phyloP scores from a whole-genome alignment of 2,329 filamentous ascomycete genomes.

The Phyllosticta citribraziliensis region DNA sequence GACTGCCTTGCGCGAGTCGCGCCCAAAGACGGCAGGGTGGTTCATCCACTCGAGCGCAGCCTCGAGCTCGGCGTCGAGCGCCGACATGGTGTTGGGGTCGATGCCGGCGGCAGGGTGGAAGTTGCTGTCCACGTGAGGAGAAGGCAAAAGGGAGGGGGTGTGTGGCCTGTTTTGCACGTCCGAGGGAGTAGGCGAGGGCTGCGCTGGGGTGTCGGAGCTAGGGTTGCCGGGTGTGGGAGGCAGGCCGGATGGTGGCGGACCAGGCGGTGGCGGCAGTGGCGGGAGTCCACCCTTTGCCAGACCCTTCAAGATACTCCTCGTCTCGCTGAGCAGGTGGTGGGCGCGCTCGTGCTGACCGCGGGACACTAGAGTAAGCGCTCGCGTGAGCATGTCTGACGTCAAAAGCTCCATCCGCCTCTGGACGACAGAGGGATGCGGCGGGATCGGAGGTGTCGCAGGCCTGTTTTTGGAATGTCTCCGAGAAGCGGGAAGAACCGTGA shows the following conservation, averaged over 20 bases:
- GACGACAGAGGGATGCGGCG: constrained; percentile 88
- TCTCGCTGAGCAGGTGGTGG: constrained; percentile 85
- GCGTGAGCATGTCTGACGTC: constrained; percentile 94
- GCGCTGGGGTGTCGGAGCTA: constrained; percentile 16
- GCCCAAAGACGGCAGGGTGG: constrained; percentile 87
- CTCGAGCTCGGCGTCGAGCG: constrained; percentile 85
- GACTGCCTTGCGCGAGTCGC: constrained; percentile 90
- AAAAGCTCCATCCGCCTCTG: constrained; percentile 95
- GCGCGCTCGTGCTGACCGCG: constrained; percentile 89
- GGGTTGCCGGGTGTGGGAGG: constrained; percentile 24
- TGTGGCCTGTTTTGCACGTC: constrained; percentile 24
- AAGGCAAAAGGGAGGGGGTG: constrained; percentile 19
- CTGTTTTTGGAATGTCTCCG: constrained; percentile 43
- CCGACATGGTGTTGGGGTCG: constrained; percentile 68
- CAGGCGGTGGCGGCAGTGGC: constrained; percentile 61
- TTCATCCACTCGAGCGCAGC: constrained; percentile 93
- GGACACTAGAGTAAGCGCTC: constrained; percentile 81
- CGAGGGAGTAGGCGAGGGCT: constrained; percentile 25
- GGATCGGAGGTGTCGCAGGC: constrained; percentile 64
- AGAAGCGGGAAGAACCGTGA: constrained; percentile 75
- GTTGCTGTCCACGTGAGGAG: constrained; percentile 32
- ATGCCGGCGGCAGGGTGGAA: constrained; percentile 63
- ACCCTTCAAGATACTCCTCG: constrained; percentile 87
- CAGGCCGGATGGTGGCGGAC: constrained; percentile 22
- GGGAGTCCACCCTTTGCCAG: constrained; percentile 90